A percentile compares a stretch with the other conserved stretches of the same genome.
Evolutionary conservation across 805 yeast species (phyloP).

Genomic region (Naumovozyma castellii): DNA sequence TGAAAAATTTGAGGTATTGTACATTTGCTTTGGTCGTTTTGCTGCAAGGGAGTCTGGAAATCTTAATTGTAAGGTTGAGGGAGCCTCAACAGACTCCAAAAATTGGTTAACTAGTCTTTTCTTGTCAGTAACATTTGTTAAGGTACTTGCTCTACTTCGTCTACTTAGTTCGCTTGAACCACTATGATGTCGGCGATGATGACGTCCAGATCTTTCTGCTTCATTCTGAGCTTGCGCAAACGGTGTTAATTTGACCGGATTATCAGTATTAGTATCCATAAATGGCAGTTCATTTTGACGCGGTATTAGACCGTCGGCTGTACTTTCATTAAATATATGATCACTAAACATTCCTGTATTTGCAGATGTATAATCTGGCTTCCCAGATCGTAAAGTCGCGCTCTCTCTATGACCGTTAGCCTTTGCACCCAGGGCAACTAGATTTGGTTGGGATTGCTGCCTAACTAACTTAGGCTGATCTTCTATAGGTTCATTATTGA

Average conservation of each 20-base stretch:
- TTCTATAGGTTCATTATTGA: constrained; percentile 1
- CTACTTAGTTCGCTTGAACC: neutral
- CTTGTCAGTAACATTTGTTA: constrained; percentile 7
- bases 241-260: neutral
- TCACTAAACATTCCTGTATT: constrained; percentile 23
- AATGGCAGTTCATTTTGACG: neutral
- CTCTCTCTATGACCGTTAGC: constrained; percentile 3
- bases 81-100: constrained; percentile 19
- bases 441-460: neutral
- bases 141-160: neutral
- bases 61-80: constrained; percentile 6
- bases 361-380: constrained; percentile 21
- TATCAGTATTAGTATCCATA: neutral
- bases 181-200: neutral
- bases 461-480: constrained; percentile 1
- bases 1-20: neutral
- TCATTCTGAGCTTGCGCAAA: neutral
- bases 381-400: constrained; percentile 4
- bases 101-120: constrained; percentile 24
- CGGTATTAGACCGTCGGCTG: neutral
- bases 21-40: neutral
- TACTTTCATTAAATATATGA: constrained; percentile 14
- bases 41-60: neutral
- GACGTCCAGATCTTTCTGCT: neutral
- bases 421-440: constrained; percentile 1